Evolutionary conservation across 345 rosid genomes (phyloP), one percentile per base, ranked within the genome.

Genomic region (Salix exigua): DNA sequence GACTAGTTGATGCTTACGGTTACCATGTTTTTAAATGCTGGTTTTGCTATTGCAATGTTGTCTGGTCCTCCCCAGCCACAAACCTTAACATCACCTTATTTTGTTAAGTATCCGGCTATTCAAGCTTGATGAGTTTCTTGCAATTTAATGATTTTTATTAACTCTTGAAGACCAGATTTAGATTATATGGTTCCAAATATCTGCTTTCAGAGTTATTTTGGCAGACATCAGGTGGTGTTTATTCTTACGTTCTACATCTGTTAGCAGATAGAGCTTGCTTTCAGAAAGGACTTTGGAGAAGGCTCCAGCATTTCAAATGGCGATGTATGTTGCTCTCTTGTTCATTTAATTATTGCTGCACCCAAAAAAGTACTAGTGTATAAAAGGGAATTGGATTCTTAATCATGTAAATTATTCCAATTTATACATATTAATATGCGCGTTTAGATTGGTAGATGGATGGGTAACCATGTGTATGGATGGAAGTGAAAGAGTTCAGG

Each of bases 211-310:
- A 72, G 5, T 35, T 71, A 14, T 65, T 65, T 33, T 73, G 30
- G 66, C 19, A 9, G 67, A 60, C 37, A 73, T 55, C 38, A n/a
- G 55, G 4, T 28, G 51, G 70, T 48, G 73, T 68, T n/a, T 64
- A 23, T 68, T 21, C 60, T 64, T 46, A 58, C 23, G 62, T 25
- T 58, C 62, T 60, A 1, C 66, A 35, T 81, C 37, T 79, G 66
- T 74, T 42, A 80, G 79, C 92, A 96, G 99, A 85, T 96, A 78
- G 98, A 94, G 84, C 82, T 96, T 68, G 86, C 88, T 78, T 86
- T 93, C 68, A 83, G 88, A 78, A 89, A 83, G 35, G 87, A 87
- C 81, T 80, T 83, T 68, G 93, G 90, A 80, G 92, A 86, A 72
- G 81, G 77, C 70, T 78, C 87, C 35, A 85, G 79, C 74, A 55